These are phyloP conservation scores for Thozetella sp. DNA, from an alignment of 495 filamentous ascomycete species.

Conservation along the genomic window DNA sequence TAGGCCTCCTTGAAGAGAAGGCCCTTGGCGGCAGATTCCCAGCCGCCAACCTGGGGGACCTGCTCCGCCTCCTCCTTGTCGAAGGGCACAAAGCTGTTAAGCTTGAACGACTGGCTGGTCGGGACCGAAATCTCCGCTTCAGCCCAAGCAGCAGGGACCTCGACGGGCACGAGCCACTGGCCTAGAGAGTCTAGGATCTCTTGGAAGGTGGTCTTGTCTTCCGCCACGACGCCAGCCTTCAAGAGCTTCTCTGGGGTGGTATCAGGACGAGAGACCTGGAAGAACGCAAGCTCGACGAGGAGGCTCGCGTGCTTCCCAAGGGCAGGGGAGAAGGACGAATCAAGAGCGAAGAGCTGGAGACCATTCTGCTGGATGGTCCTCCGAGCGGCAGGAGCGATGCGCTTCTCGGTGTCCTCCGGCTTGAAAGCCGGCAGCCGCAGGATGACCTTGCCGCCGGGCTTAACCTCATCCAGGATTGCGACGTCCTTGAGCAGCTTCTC, in stretches of 20 bases:
- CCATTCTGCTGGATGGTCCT: slow-evolving; percentile 68
- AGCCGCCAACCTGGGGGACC: slow-evolving; percentile 65
- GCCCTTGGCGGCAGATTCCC: slow-evolving; percentile 82
- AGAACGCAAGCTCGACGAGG: slow-evolving; percentile 77
- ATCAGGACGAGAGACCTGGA: slow-evolving; percentile 68
- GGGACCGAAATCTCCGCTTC: slow-evolving; percentile 54
- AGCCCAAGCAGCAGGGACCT: slow-evolving; percentile 79
- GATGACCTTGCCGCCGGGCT: slow-evolving; percentile 71
- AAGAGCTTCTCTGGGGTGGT: slow-evolving; percentile 51
- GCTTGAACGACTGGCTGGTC: slow-evolving; percentile 53
- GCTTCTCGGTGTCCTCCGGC: slow-evolving; percentile 89
- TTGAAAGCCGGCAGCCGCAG: slow-evolving; percentile 76
- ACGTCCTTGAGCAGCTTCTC: slow-evolving; percentile 77
- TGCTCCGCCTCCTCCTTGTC: slow-evolving; percentile 75
- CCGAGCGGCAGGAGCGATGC: slow-evolving; percentile 66
- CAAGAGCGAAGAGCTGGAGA: slow-evolving; percentile 71
- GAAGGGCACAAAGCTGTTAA: slow-evolving; percentile 82
- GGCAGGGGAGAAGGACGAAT: slow-evolving; percentile 64
- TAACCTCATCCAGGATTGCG: slow-evolving; percentile 70
- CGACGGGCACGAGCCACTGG: slow-evolving; percentile 67
- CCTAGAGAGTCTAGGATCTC: slow-evolving; percentile 68
- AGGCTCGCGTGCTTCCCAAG: slow-evolving; percentile 65
- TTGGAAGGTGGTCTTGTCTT: slow-evolving; percentile 51
- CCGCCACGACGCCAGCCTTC: slow-evolving; percentile 26
- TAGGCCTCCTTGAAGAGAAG: slow-evolving; percentile 96